Conservation (phyloP, 2,329 filamentous ascomycete genomes). For the Talaromyces sp. region DNA sequence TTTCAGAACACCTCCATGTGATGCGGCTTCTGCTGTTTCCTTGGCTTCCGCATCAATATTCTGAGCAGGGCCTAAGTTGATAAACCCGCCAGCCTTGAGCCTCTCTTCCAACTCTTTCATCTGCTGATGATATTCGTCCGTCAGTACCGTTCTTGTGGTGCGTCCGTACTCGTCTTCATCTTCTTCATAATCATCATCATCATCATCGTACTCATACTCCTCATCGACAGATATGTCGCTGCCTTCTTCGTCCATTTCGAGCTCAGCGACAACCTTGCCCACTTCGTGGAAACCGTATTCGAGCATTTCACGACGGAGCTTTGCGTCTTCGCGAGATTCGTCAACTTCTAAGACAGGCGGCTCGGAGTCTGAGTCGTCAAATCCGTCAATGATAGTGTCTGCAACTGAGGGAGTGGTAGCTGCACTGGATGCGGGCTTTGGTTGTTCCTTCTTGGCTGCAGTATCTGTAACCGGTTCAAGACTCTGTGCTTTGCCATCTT, state of each 20-base stretch:
- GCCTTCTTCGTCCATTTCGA: conserved; percentile 71
- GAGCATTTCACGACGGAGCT: conserved; percentile 81
- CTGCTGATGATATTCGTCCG: conserved; percentile 71
- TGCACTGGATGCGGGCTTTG: not conserved
- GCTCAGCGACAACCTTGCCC: conserved; percentile 85
- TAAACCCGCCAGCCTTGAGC: conserved; percentile 59
- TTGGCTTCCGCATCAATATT: conserved; percentile 32
- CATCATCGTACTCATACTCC: conserved; percentile 54
- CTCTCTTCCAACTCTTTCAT: conserved; percentile 85
- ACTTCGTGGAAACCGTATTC: conserved; percentile 86
- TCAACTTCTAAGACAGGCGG: conserved; percentile 64
- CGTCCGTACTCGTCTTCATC: conserved; percentile 76
- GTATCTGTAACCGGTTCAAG: not conserved
- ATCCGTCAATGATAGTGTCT: conserved; percentile 21
- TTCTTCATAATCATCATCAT: conserved; percentile 57
- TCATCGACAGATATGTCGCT: conserved; percentile 54
- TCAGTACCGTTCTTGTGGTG: conserved; percentile 64
- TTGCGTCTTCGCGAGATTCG: conserved; percentile 78
- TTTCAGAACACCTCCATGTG: conserved; percentile 28
- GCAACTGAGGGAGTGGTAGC: not conserved
- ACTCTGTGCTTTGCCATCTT: not conserved
- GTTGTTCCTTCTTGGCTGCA: conserved; percentile 1
- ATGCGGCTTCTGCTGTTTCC: conserved; percentile 25
- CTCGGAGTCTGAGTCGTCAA: conserved; percentile 27
- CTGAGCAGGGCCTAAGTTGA: conserved; percentile 55